Base-by-base conservation (phyloP, 352 stramenopile species). In the Globisporangium irregulare region DNA sequence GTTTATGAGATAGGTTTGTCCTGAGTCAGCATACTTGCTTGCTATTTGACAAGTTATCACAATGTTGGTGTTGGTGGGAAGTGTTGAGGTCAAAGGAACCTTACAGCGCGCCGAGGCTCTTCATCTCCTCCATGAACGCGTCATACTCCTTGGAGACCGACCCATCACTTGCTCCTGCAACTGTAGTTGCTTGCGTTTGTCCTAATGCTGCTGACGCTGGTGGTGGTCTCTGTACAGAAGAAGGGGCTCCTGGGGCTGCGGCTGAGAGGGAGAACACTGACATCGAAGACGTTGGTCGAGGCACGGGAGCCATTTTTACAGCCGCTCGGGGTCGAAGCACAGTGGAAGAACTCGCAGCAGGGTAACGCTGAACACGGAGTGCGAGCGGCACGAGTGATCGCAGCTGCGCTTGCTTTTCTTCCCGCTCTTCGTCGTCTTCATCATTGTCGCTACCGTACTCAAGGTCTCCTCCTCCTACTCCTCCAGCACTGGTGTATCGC, bases 61-160 rank as follows among this genome's bases (percentile, higher is more conserved):
- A 25, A 12, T 54, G 48, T 27, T 18, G n/a, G 8, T 54, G 18
- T 32, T 32, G 29, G 29, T 32, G 20, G 9, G 14, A 54, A 10
- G 6, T 12, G 6, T 54, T 9, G 18, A 15, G 36, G 36, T 43
- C 36, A 5, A 14, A n/a, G 15, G 20, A 48, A 22, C 15, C 10
- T 66, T 43, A 70, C 1, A 70, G 29, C 24, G 65, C 65, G 0
- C 65, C 65, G 3, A 70, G 51, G 18, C 41, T 62, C 36, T 87
- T 80, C 59, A 90, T 80, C 59, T 92, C 82, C n/a, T 89, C 75
- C 75, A 92, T 90, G 72, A 92, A 92, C 20, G 77, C 71, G 43
- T 91, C 82, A 38, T 87, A 90, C 56, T 90, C 80, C 34, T 77
- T 84, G 0, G 82, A 85, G 9, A 81, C 74, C 3, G 80, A 84